These are phyloP conservation scores for Yarrowia yakushimensis DNA, from an alignment of 805 yeast species.

Conservation along the genomic window DNA sequence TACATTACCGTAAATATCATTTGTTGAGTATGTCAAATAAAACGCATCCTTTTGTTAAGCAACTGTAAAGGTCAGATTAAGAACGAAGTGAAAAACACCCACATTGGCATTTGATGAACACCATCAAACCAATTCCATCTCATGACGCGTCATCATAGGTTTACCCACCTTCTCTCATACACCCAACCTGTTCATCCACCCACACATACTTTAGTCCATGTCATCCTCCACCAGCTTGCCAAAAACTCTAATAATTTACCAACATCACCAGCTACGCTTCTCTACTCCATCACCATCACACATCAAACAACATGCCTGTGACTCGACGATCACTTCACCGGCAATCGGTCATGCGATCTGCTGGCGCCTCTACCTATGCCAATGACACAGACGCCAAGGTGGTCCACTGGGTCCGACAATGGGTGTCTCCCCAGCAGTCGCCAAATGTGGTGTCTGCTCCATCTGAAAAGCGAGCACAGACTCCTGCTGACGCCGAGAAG, in stretches of 20 bases:
- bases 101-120: too few relatives aligned
- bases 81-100: too few relatives aligned
- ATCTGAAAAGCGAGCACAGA: slow-evolving; percentile 16
- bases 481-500: slow-evolving; percentile 26
- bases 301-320: slow-evolving; percentile 19
- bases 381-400: slow-evolving; percentile 15
- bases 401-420: slow-evolving; percentile 23
- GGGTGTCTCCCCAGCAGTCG: slow-evolving; percentile 23
- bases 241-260: slow-evolving; percentile 9
- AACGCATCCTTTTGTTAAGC: too few relatives aligned
- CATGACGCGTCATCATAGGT: too few relatives aligned
- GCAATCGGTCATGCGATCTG: slow-evolving; percentile 13
- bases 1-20: too few relatives aligned
- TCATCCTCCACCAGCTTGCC: background rate
- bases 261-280: background rate
- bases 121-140: too few relatives aligned
- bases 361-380: background rate
- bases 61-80: too few relatives aligned
- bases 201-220: background rate
- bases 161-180: too few relatives aligned
- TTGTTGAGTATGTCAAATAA: too few relatives aligned
- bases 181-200: background rate
- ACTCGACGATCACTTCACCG: slow-evolving; percentile 24
- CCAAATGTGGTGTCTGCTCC: slow-evolving; percentile 19
- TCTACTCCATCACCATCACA: background rate